Evolutionary conservation across 2,329 filamentous ascomycete genomes (phyloP).

Genomic region (Diaporthe vaccinii): DNA sequence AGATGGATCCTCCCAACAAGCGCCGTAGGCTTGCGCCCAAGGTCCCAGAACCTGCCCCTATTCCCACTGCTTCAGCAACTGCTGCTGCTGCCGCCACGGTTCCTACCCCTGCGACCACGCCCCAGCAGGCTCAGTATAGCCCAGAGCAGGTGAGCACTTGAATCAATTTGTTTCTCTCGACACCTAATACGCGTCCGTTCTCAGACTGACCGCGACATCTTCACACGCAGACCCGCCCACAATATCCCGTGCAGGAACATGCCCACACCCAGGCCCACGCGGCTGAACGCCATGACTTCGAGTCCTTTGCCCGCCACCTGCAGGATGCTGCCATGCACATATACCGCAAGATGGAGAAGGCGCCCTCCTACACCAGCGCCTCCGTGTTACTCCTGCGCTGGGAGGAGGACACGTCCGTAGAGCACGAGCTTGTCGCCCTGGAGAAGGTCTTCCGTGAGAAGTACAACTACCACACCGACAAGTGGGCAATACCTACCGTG

Average conservation of each 20-base stretch:
- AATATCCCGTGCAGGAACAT: conserved; percentile 42
- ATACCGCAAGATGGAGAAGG: conserved; percentile 71
- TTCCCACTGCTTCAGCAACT: conserved; percentile 11
- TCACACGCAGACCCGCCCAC: conserved; percentile 38
- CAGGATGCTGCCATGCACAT: conserved; percentile 78
- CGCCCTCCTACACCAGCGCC: conserved; percentile 66
- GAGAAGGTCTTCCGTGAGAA: conserved; percentile 70
- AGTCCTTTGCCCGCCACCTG: conserved; percentile 75
- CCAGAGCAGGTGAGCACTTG: conserved; percentile 42
- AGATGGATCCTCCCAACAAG: conserved; percentile 49
- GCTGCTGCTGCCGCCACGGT: conserved; percentile 27
- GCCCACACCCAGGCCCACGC: conserved; percentile 40
- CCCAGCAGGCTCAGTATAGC: conserved; percentile 41
- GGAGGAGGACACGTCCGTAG: conserved; percentile 70
- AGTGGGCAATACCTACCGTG: conserved; percentile 72
- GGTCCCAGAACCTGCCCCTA: conserved; percentile 43
- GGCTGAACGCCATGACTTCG: conserved; percentile 72
- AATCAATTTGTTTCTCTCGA: background rate
- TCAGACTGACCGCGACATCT: conserved; percentile 15
- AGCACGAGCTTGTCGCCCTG: conserved; percentile 67
- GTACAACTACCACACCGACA: conserved; percentile 72
- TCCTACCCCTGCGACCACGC: conserved; percentile 32
- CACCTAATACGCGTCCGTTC: background rate
- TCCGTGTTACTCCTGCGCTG: conserved; percentile 73
- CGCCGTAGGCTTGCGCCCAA: conserved; percentile 48